phyloP scores from a whole-genome alignment of 352 stramenopile genomes.

The Phytophthora niederhauseri region DNA sequence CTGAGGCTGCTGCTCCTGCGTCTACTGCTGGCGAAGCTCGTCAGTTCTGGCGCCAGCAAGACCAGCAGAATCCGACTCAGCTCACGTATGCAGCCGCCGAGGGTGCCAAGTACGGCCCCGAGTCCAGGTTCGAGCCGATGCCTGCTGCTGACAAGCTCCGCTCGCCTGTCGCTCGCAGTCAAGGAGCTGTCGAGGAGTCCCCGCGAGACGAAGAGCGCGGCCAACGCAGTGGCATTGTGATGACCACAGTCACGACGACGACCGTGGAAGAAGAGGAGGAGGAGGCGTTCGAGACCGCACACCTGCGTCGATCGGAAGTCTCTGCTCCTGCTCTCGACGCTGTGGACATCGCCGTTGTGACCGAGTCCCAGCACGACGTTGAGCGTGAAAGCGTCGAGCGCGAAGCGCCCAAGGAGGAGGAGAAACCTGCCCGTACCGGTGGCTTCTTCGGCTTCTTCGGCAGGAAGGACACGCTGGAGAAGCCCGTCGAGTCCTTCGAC shows the following conservation, averaged over 20 bases:
- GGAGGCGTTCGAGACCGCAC: slow-evolving; percentile 9
- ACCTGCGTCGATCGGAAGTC: neutral
- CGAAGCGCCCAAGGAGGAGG: slow-evolving; percentile 3
- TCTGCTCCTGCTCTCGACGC: neutral
- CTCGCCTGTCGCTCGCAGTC: slow-evolving; percentile 1
- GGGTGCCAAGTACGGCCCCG: slow-evolving; percentile 16
- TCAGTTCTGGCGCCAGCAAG: slow-evolving; percentile 18
- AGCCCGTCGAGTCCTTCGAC: neutral
- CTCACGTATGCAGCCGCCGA: slow-evolving; percentile 10
- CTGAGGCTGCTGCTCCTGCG: neutral
- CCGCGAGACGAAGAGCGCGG: neutral
- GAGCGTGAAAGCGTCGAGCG: neutral
- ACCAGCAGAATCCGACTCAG: slow-evolving; percentile 10
- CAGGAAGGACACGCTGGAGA: slow-evolving; percentile 22
- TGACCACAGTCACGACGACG: slow-evolving; percentile 21
- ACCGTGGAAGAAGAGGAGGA: slow-evolving; percentile 21
- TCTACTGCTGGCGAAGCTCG: slow-evolving; percentile 2
- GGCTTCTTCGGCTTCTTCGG: slow-evolving; percentile 27
- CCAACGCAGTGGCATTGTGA: neutral
- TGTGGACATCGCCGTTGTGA: slow-evolving; percentile 4
- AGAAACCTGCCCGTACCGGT: slow-evolving; percentile 3
- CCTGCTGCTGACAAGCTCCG: slow-evolving; percentile 7
- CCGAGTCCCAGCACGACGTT: slow-evolving; percentile 6
- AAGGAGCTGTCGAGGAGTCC: slow-evolving; percentile 7
- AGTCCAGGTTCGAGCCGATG: slow-evolving; percentile 20